Conservation (phyloP, 1,284 basidiomycete genomes). For the Naganishia liquefaciens region DNA sequence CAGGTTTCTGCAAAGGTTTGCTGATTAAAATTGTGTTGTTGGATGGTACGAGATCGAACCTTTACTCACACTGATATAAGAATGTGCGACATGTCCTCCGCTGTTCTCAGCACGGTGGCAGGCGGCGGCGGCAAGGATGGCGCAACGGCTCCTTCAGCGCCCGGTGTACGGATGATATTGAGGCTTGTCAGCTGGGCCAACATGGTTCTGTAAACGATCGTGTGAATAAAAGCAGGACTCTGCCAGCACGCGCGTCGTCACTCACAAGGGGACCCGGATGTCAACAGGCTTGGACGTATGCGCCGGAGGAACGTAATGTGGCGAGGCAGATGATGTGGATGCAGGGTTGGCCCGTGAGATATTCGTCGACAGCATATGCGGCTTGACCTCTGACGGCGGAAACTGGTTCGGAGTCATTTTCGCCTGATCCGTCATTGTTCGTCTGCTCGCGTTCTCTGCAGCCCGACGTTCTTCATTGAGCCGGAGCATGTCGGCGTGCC, state of each 20-base stretch:
- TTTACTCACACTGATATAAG: constrained; percentile 31
- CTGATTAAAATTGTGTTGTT: neutral
- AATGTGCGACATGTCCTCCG: constrained; percentile 23
- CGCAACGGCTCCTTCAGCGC: neutral
- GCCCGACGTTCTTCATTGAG: constrained; percentile 18
- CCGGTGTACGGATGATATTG: constrained; percentile 20
- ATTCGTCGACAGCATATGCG: neutral
- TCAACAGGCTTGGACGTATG: constrained; percentile 23
- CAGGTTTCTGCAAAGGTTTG: constrained; percentile 3
- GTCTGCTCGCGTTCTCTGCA: neutral
- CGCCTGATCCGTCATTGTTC: neutral
- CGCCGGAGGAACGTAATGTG: constrained; percentile 5
- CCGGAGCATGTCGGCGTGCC: constrained; percentile 20
- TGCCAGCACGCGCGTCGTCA: too few species aligned
- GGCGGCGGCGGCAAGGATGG: constrained; percentile 11
- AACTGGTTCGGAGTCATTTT: neutral
- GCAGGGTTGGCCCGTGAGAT: neutral
- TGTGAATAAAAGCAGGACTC: neutral
- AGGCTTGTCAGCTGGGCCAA: constrained; percentile 15
- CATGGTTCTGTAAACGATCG: neutral
- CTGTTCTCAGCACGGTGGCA: constrained; percentile 11
- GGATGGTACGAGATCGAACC: too few species aligned
- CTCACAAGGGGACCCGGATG: constrained; percentile 15
- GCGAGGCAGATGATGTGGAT: neutral
- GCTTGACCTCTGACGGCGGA: neutral